Evolutionary conservation across 495 filamentous ascomycete genomes (phyloP), one percentile per base, ranked within the genome.

Genomic region (Aspergillus bridgeri): DNA sequence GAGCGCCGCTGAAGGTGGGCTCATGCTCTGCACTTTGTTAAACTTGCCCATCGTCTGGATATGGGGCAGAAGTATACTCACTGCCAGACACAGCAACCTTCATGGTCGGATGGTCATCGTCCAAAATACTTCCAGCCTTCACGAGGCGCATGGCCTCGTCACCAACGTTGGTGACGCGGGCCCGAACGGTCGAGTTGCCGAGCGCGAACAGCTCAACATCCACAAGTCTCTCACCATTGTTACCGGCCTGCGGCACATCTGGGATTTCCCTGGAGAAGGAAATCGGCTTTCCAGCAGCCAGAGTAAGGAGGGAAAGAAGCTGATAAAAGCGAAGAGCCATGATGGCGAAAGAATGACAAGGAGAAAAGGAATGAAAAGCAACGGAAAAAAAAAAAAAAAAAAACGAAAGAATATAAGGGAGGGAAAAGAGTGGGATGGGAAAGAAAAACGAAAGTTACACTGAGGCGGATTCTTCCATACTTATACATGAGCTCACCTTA

Each of bases 261-360:
- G 53, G 51, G 29, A 27, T 56, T 58, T 50, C 58, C 48, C 62
- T 48, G 11, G 62, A 48, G 21, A 64, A n/a, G 19, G 54, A 53
- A 56, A 64, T 61, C 8, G 62, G 62, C 58, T 64, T 61, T 22
- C 62, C 62, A 64, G 62, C 29, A 64, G 52, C 62, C 62, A 64
- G 24, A 18, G 58, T 56, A 24, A 64, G 55, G 44, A 60, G 55
- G 42, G 51, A 55, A 38, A 61, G 46, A 33, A 59, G 52, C 3
- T 61, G 56, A 52, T 59, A 52, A 33, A 59, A 56, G 53, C 52
- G 55, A 57, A 64, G 0, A 24, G 56, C 24, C 48, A 56, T 57
- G 56, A 64, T 64, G 11, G 48, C 53, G 51, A 64, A 53, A 47
- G 54, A 38, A 42, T 8, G 23, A 47, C 24, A 15, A 29, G 13